Evolutionary conservation across 768 basidiomycete species (phyloP).

Genomic region (Xanthoconium stramineum): DNA sequence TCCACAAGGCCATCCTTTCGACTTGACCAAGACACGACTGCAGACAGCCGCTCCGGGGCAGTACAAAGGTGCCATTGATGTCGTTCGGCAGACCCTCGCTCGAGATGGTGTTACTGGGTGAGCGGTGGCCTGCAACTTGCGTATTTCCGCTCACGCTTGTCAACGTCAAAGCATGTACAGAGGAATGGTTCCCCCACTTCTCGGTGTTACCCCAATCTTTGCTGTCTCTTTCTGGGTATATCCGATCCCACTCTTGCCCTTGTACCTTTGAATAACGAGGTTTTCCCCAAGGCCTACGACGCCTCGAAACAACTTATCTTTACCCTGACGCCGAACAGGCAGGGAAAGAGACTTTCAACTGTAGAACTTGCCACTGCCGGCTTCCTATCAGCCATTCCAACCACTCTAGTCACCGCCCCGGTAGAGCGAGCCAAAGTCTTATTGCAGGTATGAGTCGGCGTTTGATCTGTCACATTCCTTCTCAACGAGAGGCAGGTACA

Average conservation of each 20-base stretch:
- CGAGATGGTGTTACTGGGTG: conserved; percentile 89
- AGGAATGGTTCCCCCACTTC: conserved; percentile 88
- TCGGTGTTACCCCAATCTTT: conserved; percentile 97
- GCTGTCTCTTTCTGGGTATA: conserved; percentile 95
- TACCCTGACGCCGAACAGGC: conserved; percentile 73
- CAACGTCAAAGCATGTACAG: conserved; percentile 65
- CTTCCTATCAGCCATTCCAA: conserved; percentile 90
- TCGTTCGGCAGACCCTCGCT: conserved; percentile 87
- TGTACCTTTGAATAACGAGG: conserved; percentile 6
- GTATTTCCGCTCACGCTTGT: neutral
- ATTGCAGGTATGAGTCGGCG: conserved; percentile 59
- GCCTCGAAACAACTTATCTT: conserved; percentile 85
- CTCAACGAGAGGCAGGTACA: conserved; percentile 57
- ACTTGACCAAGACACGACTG: conserved; percentile 92
- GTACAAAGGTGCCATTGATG: conserved; percentile 91
- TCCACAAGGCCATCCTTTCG: conserved; percentile 87
- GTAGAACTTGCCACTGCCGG: conserved; percentile 88
- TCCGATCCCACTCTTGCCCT: neutral
- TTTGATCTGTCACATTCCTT: neutral
- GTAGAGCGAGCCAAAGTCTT: conserved; percentile 97
- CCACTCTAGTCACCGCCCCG: conserved; percentile 90
- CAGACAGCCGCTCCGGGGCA: conserved; percentile 88
- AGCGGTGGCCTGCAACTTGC: neutral
- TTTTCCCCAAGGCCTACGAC: conserved; percentile 74
- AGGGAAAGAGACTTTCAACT: conserved; percentile 57